phyloP scores from a whole-genome alignment of 352 stramenopile genomes.

The Pythium vanterpoolii region DNA sequence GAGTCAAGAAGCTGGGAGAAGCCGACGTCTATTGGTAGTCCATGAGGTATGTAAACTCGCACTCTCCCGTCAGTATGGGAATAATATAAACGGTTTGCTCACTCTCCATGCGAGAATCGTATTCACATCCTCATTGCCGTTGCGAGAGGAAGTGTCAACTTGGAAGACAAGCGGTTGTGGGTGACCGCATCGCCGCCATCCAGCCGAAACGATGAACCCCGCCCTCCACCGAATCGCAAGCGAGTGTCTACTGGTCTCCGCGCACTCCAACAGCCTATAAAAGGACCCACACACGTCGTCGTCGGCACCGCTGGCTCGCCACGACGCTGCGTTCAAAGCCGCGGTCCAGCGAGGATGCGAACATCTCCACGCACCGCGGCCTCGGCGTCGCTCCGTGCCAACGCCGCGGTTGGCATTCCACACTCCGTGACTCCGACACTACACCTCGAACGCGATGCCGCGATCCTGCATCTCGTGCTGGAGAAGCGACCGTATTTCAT shows the following conservation, averaged over 20 bases:
- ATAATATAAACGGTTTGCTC: no score
- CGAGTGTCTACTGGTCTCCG: not conserved
- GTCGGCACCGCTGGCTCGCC: slow-evolving; percentile 1
- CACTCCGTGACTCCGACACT: not conserved
- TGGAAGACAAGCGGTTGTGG: no score
- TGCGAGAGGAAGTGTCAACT: no score
- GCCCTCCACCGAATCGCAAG: not conserved
- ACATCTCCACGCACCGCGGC: not conserved
- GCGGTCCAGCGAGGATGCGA: slow-evolving; percentile 1
- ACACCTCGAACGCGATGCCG: not conserved
- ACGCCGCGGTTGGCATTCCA: not conserved
- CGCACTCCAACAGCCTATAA: not conserved
- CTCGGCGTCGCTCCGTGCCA: not conserved
- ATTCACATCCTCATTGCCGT: no score
- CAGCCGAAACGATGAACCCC: no score
- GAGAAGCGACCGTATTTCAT: slow-evolving; percentile 8
- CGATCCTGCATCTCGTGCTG: slow-evolving; percentile 11
- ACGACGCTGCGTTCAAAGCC: slow-evolving; percentile 12
- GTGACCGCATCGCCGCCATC: no score
- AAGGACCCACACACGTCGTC: not conserved
- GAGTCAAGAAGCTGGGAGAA: no score
- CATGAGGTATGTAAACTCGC: no score
- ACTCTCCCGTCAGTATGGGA: no score
- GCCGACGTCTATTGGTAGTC: no score
- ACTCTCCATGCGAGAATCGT: no score